Evolutionary conservation across 306 rosid species (phyloP).

Genomic region (Sindora glabra): DNA sequence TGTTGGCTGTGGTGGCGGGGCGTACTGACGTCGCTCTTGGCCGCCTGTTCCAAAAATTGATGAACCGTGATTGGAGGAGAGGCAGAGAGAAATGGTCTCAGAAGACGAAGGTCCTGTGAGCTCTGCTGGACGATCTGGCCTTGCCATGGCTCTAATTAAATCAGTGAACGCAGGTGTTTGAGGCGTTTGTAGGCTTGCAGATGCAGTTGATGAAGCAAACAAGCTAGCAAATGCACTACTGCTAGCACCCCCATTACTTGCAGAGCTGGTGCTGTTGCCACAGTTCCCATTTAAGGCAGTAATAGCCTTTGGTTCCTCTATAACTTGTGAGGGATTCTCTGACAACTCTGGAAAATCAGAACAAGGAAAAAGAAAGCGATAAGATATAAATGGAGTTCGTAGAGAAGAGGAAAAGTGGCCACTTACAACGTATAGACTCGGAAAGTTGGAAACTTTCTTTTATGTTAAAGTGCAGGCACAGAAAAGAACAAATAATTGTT

Average conservation of each 20-base stretch:
- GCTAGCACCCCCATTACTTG: slow-evolving; percentile 37
- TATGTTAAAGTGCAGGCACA: slow-evolving; percentile 26
- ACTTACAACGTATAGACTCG: slow-evolving; percentile 10
- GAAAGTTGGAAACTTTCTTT: slow-evolving; percentile 24
- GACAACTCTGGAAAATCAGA: slow-evolving; percentile 27
- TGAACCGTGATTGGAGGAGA: slow-evolving; percentile 50
- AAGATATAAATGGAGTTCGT: background rate
- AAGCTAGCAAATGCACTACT: slow-evolving; percentile 41
- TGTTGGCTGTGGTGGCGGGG: slow-evolving; percentile 54
- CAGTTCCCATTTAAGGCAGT: slow-evolving; percentile 25
- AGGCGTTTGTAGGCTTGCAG: slow-evolving; percentile 46
- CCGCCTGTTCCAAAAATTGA: slow-evolving; percentile 58
- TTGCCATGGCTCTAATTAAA: slow-evolving; percentile 42
- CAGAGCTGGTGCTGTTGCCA: slow-evolving; percentile 29
- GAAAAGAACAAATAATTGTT: slow-evolving; percentile 39
- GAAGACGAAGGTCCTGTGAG: slow-evolving; percentile 37
- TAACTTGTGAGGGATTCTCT: slow-evolving; percentile 30
- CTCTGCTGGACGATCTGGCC: slow-evolving; percentile 38
- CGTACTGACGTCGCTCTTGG: slow-evolving; percentile 56
- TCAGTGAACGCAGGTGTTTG: slow-evolving; percentile 47
- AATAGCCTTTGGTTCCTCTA: slow-evolving; percentile 32
- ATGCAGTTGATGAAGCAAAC: slow-evolving; percentile 44
- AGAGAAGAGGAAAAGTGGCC: slow-evolving; percentile 19
- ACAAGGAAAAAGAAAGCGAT: background rate
- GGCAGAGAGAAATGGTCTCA: slow-evolving; percentile 76